Evolutionary conservation across 1,139 yeast genomes (phyloP), one percentile per base, ranked within the genome.

Genomic region (Debaryomyces udenii): DNA sequence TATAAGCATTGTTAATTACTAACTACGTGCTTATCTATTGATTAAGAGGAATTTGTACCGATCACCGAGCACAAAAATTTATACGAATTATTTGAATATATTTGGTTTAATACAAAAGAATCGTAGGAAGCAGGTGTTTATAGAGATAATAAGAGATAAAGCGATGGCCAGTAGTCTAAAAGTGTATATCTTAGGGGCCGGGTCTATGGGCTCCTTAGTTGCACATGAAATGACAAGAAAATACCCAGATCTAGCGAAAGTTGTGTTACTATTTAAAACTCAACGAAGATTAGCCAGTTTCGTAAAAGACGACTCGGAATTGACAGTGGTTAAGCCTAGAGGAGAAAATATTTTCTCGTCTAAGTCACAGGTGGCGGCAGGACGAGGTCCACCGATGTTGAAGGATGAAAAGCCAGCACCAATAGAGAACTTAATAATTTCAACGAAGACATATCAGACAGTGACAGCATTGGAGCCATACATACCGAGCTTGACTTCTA

Each of bases 371-470:
- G 42, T 53, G 20, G 16, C n/a, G 9, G 43, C 38, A 17, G 44
- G 36, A 10, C 33, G 31, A 11, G 35, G 16, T 26, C 49, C 32
- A 9, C 48, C 45, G 3, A 23, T 24, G 28, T 32, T 16, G 40
- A 40, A 18, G 9, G 26, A 35, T 11, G 40, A 35, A 3, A 28
- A 31, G 10, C 30, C 69, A 65, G n/a, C 56, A 51, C 14, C 27
- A 9, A 78, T 85, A 9, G 71, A 72, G 1, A 78, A 83, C 52
- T 57, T 86, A 47, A 64, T 86, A 2, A 67, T 85, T 11, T 63
- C 83, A 23, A 84, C 93, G 7, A 87, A 86, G 59, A 75, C 87
- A 0, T 76, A 80, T 49, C 83, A 76, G 30, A 72, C 80, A 0
- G 62, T 62, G 11, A 44, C 54, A 3, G 86, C 86, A 1, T 48